Percentiles rank a stretch among this genome's conserved stretches.
phyloP scores from a whole-genome alignment of 2,329 filamentous ascomycete species.

The Arthrobotrys iridis region DNA sequence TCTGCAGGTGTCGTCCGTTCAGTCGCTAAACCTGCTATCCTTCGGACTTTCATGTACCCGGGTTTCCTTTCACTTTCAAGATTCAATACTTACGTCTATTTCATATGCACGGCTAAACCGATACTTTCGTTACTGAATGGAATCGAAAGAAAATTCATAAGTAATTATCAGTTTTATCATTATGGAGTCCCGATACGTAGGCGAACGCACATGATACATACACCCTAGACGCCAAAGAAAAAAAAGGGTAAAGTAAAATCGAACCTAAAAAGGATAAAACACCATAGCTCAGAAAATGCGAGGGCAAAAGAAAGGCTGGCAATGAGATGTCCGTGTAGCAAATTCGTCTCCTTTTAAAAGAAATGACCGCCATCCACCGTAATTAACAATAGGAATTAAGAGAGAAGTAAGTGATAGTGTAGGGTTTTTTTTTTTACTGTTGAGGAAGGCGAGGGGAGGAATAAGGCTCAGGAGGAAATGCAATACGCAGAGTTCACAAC shows the following conservation, averaged over 20 bases:
- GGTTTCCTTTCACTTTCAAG: not conserved
- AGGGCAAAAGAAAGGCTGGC: not conserved
- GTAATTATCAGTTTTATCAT: constrained; percentile 35
- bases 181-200: not conserved
- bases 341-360: not conserved
- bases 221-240: not conserved
- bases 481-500: not conserved
- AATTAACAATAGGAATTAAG: not conserved
- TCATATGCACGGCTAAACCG: not conserved
- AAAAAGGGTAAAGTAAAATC: not conserved
- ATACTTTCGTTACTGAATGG: not conserved
- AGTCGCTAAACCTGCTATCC: too few relatives aligned
- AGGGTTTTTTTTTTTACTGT: not conserved
- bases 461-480: too few relatives aligned
- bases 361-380: too few relatives aligned
- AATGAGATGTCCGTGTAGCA: too few relatives aligned
- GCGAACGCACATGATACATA: not conserved
- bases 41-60: not conserved
- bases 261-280: not conserved
- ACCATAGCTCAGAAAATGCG: not conserved
- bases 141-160: not conserved
- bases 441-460: too few relatives aligned
- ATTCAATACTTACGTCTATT: not conserved
- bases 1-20: too few relatives aligned
- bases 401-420: not conserved